These are phyloP conservation scores for Hypoxylon lienhwacheense DNA, from an alignment of 495 filamentous ascomycete species.

Conservation along the genomic window DNA sequence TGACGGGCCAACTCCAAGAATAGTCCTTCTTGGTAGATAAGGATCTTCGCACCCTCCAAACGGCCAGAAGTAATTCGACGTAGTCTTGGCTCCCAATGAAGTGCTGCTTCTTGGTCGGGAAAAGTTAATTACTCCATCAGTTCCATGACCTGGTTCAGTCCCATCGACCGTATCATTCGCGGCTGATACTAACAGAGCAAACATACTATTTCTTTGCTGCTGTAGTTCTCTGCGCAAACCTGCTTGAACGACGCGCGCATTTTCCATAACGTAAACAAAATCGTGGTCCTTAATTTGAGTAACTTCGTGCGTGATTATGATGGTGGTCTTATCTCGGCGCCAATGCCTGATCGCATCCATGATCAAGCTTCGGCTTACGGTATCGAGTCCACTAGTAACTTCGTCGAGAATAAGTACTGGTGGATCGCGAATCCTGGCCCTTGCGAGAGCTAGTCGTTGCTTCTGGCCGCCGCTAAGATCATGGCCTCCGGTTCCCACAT, in stretches of 20 bases:
- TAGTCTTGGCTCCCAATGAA: background rate
- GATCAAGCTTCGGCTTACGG: constrained; percentile 63
- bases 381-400: constrained; percentile 80
- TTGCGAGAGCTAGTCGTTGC: constrained; percentile 73
- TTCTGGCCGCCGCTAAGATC: constrained; percentile 84
- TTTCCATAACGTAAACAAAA: constrained; percentile 79
- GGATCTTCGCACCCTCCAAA: constrained; percentile 1
- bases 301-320: constrained; percentile 91
- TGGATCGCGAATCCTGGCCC: constrained; percentile 75
- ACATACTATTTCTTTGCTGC: constrained; percentile 36
- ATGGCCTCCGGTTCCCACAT: constrained; percentile 68
- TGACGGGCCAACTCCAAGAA: background rate
- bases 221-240: constrained; percentile 54
- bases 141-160: background rate
- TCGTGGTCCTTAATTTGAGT: constrained; percentile 74
- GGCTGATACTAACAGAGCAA: constrained; percentile 29
- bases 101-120: constrained; percentile 13
- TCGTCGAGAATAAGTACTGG: constrained; percentile 89
- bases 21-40: constrained; percentile 4
- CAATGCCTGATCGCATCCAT: constrained; percentile 74
- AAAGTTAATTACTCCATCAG: constrained; percentile 9
- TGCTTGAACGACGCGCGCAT: constrained; percentile 67
- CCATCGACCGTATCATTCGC: background rate
- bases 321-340: constrained; percentile 78
- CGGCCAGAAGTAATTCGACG: constrained; percentile 22